These are phyloP conservation scores for Solanum neorickii DNA, from an alignment of 257 asterid species.

Conservation along the genomic window DNA sequence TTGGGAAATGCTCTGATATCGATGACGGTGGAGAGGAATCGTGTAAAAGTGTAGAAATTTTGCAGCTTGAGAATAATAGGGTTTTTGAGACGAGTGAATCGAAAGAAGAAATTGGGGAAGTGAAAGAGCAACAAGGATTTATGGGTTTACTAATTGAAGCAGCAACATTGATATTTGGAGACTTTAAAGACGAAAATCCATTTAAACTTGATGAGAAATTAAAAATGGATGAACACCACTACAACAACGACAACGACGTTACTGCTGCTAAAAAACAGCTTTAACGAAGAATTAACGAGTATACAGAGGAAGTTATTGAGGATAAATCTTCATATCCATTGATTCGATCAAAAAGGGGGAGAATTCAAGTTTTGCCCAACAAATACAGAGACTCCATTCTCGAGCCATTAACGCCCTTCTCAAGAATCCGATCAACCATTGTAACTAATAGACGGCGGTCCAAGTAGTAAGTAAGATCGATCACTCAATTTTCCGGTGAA, in stretches of 20 bases:
- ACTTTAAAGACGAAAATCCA: neutral
- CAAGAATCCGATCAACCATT: neutral
- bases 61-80: neutral
- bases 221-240: neutral
- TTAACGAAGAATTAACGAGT: neutral
- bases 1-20: neutral
- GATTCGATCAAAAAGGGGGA: constrained; percentile 1
- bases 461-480: neutral
- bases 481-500: neutral
- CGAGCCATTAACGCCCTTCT: neutral
- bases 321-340: neutral
- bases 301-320: neutral
- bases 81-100: neutral
- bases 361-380: constrained; percentile 6
- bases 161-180: neutral
- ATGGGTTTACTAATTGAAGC: constrained; percentile 1
- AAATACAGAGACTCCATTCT: constrained; percentile 8
- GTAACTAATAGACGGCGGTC: neutral
- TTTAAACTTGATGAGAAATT: neutral
- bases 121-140: neutral
- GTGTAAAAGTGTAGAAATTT: neutral
- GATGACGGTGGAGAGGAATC: neutral
- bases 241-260: neutral
- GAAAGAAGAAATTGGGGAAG: neutral
- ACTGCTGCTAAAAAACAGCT: neutral